Percentiles rank a stretch among this genome's conserved stretches.
Evolutionary conservation across 23 red algal genomes (phyloP).

Genomic region (Gracilaria domingensis): DNA sequence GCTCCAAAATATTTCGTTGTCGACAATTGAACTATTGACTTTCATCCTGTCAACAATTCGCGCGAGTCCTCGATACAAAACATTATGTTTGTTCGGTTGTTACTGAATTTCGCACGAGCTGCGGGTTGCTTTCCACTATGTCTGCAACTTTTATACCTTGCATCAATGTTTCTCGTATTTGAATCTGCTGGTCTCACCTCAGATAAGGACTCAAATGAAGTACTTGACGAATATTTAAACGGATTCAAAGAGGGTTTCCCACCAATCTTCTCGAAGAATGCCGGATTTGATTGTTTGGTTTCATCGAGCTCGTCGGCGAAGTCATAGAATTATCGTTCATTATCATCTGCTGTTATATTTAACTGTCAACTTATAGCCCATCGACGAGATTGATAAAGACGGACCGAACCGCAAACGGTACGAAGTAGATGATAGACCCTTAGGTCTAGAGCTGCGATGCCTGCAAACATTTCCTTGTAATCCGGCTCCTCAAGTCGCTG

Average conservation of each 20-base stretch:
- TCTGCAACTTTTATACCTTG: background rate
- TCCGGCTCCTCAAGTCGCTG: slow-evolving; percentile 47
- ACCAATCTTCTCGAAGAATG: background rate
- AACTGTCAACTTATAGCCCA: slow-evolving; percentile 32
- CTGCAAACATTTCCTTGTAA: slow-evolving; percentile 69
- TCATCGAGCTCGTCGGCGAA: background rate
- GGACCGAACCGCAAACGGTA: slow-evolving; percentile 51
- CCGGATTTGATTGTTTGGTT: background rate
- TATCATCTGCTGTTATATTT: background rate
- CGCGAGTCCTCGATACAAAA: background rate
- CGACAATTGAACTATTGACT: slow-evolving; percentile 57
- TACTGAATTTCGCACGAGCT: background rate
- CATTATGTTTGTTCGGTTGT: background rate
- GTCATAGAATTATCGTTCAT: background rate
- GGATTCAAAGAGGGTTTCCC: background rate
- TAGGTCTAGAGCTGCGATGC: slow-evolving; percentile 35
- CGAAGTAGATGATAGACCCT: slow-evolving; percentile 40
- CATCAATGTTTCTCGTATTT: background rate
- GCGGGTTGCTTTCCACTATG: too few relatives aligned
- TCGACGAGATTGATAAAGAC: slow-evolving; percentile 4
- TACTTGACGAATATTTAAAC: background rate
- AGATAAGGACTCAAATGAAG: background rate
- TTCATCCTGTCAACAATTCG: background rate
- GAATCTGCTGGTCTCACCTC: background rate
- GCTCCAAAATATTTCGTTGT: slow-evolving; percentile 51